Base-by-base conservation (phyloP, 148 eudicot species). In the Arctostaphylos glauca region DNA sequence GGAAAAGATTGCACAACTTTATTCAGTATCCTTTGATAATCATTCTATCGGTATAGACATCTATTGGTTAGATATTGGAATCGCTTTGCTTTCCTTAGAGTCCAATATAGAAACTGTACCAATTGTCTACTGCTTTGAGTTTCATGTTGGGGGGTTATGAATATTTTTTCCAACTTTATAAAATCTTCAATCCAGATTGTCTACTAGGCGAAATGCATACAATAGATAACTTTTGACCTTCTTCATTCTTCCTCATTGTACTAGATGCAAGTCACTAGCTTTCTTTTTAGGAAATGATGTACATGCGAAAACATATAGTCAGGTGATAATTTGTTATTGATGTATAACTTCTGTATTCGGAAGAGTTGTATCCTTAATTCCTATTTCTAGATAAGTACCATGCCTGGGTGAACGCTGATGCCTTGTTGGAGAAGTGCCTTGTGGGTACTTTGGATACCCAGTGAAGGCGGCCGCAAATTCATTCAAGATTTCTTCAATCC, bases 391-490 rank as follows among this genome's bases (percentile, higher is more conserved):
- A 94, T 84, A 96, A 96, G 81, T 91, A 94, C 87, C 99, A 96
- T 81, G 94, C 99, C 76, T 96, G 99, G 99, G 99, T 96, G 81
- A 94, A 96, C 89, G 94, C 93, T 76, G 99, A 96, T 75, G 91
- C 91, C 85, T 81, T 96, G 52, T 76, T 94, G 84, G 98, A 96
- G 85, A 96, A 96, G 87, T 96, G 99, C 84, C 93, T 96, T 64
- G 94, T 96, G 56, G 98, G 99, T 48, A 84, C 86, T 85, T 83
- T 96, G 59, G 98, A 96, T 47, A 86, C 77, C 88, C 77, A 77
- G 59, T 84, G 84, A 88, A 83, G 46, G 68, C 50, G 25, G 75
- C 43, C n/a, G 60, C 70, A 4, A 4, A 86, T 74, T 48, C 78
- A 49, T 48, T 78, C 80, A 48, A 58, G 80, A 84, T 31, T 58